A percentile compares a stretch with the other conserved stretches of the same genome.
Conservation (phyloP, 2,329 filamentous ascomycete genomes). For the Zasmidium citrigriseum region DNA sequence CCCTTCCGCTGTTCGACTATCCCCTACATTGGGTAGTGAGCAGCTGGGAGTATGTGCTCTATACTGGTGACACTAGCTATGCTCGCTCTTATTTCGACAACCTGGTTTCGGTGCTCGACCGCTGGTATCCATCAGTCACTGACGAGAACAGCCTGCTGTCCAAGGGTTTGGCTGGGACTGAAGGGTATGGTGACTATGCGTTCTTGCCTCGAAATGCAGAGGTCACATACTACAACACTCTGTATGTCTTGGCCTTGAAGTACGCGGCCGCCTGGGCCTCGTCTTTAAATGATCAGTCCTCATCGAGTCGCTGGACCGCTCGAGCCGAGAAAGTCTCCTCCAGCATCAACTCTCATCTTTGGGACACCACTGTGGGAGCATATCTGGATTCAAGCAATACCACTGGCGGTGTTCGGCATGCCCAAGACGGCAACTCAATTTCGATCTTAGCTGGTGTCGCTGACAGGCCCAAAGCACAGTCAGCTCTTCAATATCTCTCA, state of each 20-base stretch:
- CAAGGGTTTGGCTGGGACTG: background rate
- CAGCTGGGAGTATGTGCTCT: slow-evolving; percentile 1
- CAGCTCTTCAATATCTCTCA: background rate
- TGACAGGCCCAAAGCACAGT: background rate
- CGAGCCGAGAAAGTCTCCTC: background rate
- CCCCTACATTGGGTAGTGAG: background rate
- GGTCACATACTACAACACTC: slow-evolving; percentile 1
- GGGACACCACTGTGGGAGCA: background rate
- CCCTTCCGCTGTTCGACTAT: background rate
- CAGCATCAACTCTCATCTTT: background rate
- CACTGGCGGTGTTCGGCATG: background rate
- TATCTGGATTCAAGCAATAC: slow-evolving; percentile 1
- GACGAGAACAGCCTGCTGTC: background rate
- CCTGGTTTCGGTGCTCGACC: background rate
- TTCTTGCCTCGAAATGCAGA: background rate
- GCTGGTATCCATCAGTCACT: background rate
- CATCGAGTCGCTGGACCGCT: background rate
- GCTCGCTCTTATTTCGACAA: background rate
- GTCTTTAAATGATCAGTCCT: background rate
- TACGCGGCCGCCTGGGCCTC: background rate
- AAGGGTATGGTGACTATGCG: background rate
- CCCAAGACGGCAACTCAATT: background rate
- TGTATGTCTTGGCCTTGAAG: background rate
- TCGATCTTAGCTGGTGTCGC: background rate
- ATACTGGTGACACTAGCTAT: background rate